Evolutionary conservation across 2,329 filamentous ascomycete species (phyloP).

Genomic region (Sarocladium strictum): DNA sequence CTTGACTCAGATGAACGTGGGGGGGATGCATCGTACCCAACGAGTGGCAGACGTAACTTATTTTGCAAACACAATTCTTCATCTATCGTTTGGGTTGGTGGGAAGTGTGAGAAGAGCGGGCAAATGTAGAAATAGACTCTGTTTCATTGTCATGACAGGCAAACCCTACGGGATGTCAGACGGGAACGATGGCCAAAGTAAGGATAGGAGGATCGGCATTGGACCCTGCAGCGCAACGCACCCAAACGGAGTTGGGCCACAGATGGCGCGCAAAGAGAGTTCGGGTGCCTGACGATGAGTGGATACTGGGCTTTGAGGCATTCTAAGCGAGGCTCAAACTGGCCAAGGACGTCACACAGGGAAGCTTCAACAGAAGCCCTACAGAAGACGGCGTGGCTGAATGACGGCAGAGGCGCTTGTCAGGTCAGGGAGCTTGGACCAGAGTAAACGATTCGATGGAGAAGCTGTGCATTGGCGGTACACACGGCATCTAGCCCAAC

Average conservation of each 20-base stretch:
- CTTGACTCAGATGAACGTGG: no score
- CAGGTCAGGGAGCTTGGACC: not conserved
- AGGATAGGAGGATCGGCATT: conserved; percentile 1
- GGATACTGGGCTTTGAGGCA: not conserved
- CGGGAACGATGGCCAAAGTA: not conserved
- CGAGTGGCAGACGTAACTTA: no score
- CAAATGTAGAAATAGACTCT: not conserved
- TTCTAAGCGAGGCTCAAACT: conserved; percentile 6
- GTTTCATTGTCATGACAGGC: not conserved
- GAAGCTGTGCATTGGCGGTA: no score
- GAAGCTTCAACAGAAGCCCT: not conserved
- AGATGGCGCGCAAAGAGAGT: conserved; percentile 1
- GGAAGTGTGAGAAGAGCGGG: not conserved
- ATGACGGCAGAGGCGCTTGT: not conserved
- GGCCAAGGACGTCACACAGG: not conserved
- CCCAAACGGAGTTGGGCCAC: not conserved
- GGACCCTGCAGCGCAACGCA: conserved; percentile 5
- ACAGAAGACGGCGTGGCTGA: not conserved
- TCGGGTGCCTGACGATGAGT: not conserved
- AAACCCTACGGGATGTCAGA: not conserved
- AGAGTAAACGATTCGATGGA: not conserved
- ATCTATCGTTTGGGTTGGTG: not conserved
- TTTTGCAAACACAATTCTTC: not conserved
- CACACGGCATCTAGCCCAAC: no score
- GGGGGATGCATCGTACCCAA: no score